Conservation (phyloP, 2,329 filamentous ascomycete species). For the Penicillium occitanis region DNA sequence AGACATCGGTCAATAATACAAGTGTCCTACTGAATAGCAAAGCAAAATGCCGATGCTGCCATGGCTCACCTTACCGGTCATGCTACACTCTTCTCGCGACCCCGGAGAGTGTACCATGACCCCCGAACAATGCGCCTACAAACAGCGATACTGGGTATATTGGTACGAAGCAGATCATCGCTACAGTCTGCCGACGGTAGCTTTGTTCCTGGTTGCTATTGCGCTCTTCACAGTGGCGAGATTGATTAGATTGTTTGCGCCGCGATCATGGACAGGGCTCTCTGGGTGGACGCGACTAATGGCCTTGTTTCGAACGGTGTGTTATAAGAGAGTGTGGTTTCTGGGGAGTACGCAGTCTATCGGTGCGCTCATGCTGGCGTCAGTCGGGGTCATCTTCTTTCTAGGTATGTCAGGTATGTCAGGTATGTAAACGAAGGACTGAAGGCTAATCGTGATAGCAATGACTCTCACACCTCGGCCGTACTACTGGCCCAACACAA, state of each 20-base stretch:
- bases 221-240: conserved; percentile 47
- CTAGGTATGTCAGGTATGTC: background rate
- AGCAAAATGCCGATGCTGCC: conserved; percentile 21
- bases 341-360: conserved; percentile 43
- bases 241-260: conserved; percentile 27
- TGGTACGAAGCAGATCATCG: conserved; percentile 52
- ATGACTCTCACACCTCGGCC: conserved; percentile 51
- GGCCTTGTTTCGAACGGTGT: conserved; percentile 37
- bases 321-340: conserved; percentile 24
- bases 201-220: conserved; percentile 52
- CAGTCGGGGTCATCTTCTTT: conserved; percentile 31
- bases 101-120: conserved; percentile 27
- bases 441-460: conserved; percentile 23
- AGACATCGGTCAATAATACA: background rate
- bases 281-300: conserved; percentile 32
- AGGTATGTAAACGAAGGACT: background rate
- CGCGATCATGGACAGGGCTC: conserved; percentile 26
- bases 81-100: conserved; percentile 28
- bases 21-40: background rate
- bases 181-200: conserved; percentile 52
- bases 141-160: conserved; percentile 25
- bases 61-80: conserved; percentile 29
- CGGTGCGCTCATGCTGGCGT: conserved; percentile 44
- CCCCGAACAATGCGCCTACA: conserved; percentile 29
- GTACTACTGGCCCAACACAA: conserved; percentile 54